Evolutionary conservation across 495 filamentous ascomycete species (phyloP), one percentile per base, ranked within the genome.

Genomic region (Viridothelium virens): DNA sequence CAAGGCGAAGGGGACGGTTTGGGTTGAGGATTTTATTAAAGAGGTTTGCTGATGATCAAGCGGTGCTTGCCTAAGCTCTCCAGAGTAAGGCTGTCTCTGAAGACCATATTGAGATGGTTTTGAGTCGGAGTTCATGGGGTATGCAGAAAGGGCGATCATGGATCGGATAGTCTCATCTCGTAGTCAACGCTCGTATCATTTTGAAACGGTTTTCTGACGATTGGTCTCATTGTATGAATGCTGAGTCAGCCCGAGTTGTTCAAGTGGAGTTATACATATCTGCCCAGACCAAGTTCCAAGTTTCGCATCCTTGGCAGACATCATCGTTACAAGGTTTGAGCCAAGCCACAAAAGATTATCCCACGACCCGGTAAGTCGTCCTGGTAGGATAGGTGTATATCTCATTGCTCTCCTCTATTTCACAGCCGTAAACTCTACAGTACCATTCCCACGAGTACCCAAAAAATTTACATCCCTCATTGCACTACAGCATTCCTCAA

Each of bases 21-120:
- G 65, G 41, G 64, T 77, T 25, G 66, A 72, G 63, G 67, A 66
- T 11, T 77, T 73, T 72, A 50, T 74, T 41, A 68, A 65, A 53
- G 65, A 67, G 47, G 70, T 65, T 61, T 62, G 71, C 25, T 64
- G 64, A 47, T 16, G n/a, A 25, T 0, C 10, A 14, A 5, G 16
- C 25, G 25, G 25, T 25, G 25, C 25, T 25, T 25, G 25, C 25
- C 25, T 25, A 25, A 25, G 25, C 25, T 25, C 25, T 25, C 25
- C 25, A 25, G 25, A 25, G 25, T 25, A 25, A 25, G 25, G 25
- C 25, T 25, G 25, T 25, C 25, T 25, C 25, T 25, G 25, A 25
- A 25, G 25, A 25, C 25, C 25, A 25, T 25, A 25, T 25, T 25
- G 25, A 25, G 25, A 25, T 25, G 25, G 25, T 25, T 1, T 25